Evolutionary conservation across 2,329 filamentous ascomycete species (phyloP).

Genomic region (Ramularia collo-cygni): DNA sequence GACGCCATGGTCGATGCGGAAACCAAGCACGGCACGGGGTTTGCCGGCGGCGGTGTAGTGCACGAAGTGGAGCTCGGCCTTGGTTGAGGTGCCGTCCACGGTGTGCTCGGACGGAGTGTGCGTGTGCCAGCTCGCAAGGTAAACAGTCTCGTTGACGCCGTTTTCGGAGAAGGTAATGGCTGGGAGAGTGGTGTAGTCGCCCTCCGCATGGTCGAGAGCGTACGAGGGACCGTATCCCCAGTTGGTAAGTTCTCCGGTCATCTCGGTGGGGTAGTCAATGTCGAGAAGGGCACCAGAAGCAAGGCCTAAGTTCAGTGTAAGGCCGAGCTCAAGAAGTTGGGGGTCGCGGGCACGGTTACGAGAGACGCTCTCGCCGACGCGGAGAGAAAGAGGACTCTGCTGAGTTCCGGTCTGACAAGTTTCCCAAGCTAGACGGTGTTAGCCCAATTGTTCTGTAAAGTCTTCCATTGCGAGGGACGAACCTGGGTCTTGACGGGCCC

Average conservation of each 20-base stretch:
- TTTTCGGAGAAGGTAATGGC: constrained; percentile 39
- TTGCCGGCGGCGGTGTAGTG: constrained; percentile 39
- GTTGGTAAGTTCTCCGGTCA: constrained; percentile 40
- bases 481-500: constrained; percentile 17
- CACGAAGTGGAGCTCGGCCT: constrained; percentile 46
- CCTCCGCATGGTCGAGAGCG: constrained; percentile 32
- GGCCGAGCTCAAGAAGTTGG: too few relatives aligned
- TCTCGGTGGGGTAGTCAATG: constrained; percentile 31
- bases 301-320: too few relatives aligned
- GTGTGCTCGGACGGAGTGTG: constrained; percentile 47
- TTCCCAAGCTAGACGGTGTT: constrained; percentile 30
- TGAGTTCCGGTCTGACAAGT: constrained; percentile 46
- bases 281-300: too few relatives aligned
- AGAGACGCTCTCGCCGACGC: constrained; percentile 35
- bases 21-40: constrained; percentile 41
- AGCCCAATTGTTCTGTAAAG: constrained; percentile 13
- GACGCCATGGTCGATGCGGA: constrained; percentile 41
- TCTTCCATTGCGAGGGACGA: background rate
- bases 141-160: constrained; percentile 33
- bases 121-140: constrained; percentile 46
- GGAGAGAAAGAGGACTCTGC: constrained; percentile 45
- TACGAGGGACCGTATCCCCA: constrained; percentile 46
- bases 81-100: constrained; percentile 37
- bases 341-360: constrained; percentile 37
- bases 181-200: constrained; percentile 34